Evolutionary conservation across 352 stramenopile species (phyloP).

Genomic region (Pythium oligandrum): DNA sequence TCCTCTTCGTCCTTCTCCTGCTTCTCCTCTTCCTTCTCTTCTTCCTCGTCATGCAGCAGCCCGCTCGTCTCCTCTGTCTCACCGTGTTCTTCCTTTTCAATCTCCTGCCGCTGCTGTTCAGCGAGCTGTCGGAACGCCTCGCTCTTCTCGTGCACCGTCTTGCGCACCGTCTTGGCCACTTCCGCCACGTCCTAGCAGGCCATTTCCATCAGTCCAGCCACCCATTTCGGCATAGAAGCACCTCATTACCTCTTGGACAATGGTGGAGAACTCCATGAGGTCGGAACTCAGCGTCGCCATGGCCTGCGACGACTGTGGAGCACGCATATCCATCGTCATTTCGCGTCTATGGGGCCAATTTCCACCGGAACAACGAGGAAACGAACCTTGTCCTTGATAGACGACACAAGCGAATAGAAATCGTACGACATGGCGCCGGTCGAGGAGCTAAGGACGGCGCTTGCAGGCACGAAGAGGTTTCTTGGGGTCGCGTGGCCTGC

Average conservation of each 20-base stretch:
- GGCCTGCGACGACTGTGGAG: constrained; percentile 48
- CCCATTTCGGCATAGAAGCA: no score
- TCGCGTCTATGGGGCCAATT: no score
- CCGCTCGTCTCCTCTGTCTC: neutral
- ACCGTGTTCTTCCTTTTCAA: constrained; percentile 5
- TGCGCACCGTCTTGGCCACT: constrained; percentile 44
- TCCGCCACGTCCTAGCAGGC: constrained; percentile 40
- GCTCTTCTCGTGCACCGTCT: constrained; percentile 50
- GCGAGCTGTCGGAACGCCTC: constrained; percentile 31
- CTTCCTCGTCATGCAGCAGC: neutral
- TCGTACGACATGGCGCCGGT: constrained; percentile 29
- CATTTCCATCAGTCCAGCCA: neutral
- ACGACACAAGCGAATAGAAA: constrained; percentile 37
- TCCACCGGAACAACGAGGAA: neutral
- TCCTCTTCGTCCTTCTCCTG: neutral
- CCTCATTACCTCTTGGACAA: constrained; percentile 46
- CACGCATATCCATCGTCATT: neutral
- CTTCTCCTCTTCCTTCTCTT: constrained; percentile 1
- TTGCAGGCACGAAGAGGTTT: no score
- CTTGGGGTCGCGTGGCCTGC: no score
- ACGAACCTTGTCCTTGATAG: constrained; percentile 32
- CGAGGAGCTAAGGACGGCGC: no score
- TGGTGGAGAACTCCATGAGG: constrained; percentile 61
- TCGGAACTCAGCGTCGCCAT: constrained; percentile 72
- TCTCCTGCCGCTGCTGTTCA: constrained; percentile 23